Base-by-base conservation (phyloP, 2,329 filamentous ascomycete genomes). In the Penicillium brevicompactum region DNA sequence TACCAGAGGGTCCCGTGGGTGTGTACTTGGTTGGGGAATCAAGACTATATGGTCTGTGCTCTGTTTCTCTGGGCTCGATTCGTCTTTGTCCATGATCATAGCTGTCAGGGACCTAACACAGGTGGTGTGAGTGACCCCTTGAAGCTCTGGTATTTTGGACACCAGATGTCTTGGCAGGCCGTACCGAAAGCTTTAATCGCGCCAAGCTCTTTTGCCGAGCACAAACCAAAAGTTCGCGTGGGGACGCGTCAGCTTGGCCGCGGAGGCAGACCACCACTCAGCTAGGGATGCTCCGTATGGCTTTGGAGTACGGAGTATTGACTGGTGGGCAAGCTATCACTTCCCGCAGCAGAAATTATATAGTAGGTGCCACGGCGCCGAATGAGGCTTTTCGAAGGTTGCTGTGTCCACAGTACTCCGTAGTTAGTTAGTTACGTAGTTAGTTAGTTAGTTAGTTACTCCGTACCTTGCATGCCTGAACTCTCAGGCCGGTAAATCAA, bases 1-100 rank as follows among this genome's bases (percentile, higher is more conserved):
- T 67, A 74, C 71, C 59, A 74, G 53, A 34, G 72, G 73, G 55
- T 75, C 73, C 14, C 61, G 55, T 18, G 69, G 61, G 46, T 73
- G 65, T 51, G 63, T 59, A 50, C 66, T 72, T 7, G 73, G 71
- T n/a, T 61, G 63, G 6, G 73, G 76, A 31, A 78, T 72, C n/a
- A 76, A 59, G 30, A 75, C 70, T 43, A 77, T 16, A 5, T 62
- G 58, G 8, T 45, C 4, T 53, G 11, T 31, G 18, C 27, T 51
- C 32, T 59, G 51, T 6, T 49, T 49, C 10, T 38, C 40, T 30
- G 37, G 61, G 43, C 21, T 51, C 46, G 22, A 22, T n/a, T 48
- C 54, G 46, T 41, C 56, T 16, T 30, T 48, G 59, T 59, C 9
- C 27, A 30, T 41, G n/a, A 22, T 30, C n/a, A 31, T 5, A 13